Conservation (phyloP, 1,284 basidiomycete species). For the Polyporus tsugae region DNA sequence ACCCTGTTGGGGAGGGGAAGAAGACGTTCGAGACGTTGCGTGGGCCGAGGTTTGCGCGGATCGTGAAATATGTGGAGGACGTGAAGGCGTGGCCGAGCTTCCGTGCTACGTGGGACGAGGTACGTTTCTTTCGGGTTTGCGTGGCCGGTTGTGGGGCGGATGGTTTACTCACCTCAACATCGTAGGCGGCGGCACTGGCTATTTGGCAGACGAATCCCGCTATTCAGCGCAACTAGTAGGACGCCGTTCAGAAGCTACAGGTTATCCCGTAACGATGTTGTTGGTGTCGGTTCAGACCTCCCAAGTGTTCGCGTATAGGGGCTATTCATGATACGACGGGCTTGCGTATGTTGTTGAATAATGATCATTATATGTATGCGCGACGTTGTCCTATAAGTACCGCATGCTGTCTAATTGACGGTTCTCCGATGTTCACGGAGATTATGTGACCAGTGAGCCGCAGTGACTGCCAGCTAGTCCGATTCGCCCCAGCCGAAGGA, state of each 20-base stretch:
- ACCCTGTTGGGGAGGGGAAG: constrained; percentile 14
- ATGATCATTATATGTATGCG: too few species aligned
- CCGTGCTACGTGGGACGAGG: constrained; percentile 38
- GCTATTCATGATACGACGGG: too few species aligned
- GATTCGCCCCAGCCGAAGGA: too few species aligned
- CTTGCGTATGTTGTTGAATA: too few species aligned
- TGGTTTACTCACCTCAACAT: background rate
- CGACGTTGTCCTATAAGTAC: too few species aligned
- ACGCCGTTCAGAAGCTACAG: background rate
- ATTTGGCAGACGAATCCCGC: background rate
- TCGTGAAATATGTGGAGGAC: constrained; percentile 36
- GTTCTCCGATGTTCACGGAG: background rate
- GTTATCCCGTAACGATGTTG: too few species aligned
- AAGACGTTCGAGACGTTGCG: constrained; percentile 26
- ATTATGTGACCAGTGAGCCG: too few species aligned
- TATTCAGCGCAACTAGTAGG: background rate
- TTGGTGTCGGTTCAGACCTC: too few species aligned
- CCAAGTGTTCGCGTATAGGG: too few species aligned
- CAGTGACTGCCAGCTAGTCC: too few species aligned
- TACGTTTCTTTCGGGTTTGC: constrained; percentile 23
- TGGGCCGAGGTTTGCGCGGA: constrained; percentile 34
- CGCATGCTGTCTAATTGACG: too few species aligned
- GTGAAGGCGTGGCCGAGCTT: constrained; percentile 37
- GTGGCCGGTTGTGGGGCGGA: constrained; percentile 30
- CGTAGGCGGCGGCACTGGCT: background rate